These are phyloP conservation scores for Coniochaeta sp. DNA, from an alignment of 2,329 filamentous ascomycete species.

Conservation along the genomic window DNA sequence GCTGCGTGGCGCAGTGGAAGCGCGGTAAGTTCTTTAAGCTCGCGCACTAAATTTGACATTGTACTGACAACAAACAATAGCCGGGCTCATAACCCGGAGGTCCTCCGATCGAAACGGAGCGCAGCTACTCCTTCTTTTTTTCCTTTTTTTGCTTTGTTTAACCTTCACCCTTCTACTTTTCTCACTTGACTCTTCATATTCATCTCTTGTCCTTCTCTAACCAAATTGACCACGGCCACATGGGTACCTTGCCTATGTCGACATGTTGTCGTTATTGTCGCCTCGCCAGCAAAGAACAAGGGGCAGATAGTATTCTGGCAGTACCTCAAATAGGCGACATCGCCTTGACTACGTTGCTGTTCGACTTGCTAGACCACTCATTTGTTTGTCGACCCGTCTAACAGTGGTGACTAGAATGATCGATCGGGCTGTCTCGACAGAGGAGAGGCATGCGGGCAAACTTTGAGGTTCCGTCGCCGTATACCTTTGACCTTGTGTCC, in stretches of 20 bases:
- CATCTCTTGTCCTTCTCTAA: background rate
- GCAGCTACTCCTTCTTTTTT: background rate
- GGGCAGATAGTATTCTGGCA: no score
- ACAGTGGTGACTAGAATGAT: background rate
- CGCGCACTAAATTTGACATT: background rate
- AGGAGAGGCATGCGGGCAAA: no score
- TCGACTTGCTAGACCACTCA: background rate
- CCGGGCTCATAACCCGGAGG: constrained; percentile 1
- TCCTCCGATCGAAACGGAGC: constrained; percentile 1
- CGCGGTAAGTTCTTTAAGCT: background rate
- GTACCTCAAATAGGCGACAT: no score
- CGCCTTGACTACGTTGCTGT: no score
- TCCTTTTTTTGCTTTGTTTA: background rate
- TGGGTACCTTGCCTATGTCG: no score
- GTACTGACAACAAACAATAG: background rate
- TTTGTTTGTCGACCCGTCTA: background rate
- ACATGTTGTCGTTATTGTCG: no score
- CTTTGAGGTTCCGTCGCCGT: no score
- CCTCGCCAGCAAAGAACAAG: no score
- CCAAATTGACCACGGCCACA: no score
- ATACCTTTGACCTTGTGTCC: no score
- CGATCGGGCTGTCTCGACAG: no score
- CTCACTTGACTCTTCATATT: background rate
- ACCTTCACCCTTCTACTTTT: background rate
- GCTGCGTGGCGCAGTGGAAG: constrained; percentile 1